These are phyloP conservation scores for Peniophora sp. DNA, from an alignment of 1,284 basidiomycete species.

Conservation along the genomic window DNA sequence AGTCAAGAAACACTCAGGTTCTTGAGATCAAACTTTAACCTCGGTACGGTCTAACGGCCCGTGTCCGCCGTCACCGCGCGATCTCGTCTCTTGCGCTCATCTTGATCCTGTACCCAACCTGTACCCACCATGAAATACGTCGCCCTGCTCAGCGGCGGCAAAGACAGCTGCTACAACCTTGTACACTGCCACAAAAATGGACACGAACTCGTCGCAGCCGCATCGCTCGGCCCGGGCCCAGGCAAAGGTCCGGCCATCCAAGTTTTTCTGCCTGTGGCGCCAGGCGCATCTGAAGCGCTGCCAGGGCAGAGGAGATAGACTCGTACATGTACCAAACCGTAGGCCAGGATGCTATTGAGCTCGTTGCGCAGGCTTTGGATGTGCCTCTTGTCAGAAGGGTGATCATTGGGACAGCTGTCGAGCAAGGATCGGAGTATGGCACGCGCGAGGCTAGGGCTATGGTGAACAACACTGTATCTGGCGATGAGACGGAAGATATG, in stretches of 20 bases:
- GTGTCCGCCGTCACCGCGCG: too few relatives aligned
- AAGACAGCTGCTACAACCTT: constrained; percentile 97
- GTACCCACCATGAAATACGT: constrained; percentile 77
- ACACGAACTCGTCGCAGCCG: constrained; percentile 85
- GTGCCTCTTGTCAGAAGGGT: constrained; percentile 81
- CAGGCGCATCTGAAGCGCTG: too few relatives aligned
- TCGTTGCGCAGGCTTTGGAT: constrained; percentile 79
- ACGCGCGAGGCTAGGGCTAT: constrained; percentile 33
- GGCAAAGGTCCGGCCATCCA: constrained; percentile 64
- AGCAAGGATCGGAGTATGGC: constrained; percentile 85
- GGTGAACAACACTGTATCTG: constrained; percentile 42
- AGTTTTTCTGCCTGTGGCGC: constrained; percentile 1
- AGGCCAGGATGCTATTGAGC: constrained; percentile 88
- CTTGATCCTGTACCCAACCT: neutral
- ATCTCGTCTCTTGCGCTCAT: neutral
- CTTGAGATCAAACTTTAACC: too few relatives aligned
- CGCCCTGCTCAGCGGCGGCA: constrained; percentile 93
- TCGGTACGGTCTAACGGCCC: too few relatives aligned
- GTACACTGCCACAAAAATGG: constrained; percentile 84
- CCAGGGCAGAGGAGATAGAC: constrained; percentile 84
- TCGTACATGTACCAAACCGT: constrained; percentile 99
- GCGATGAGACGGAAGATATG: constrained; percentile 97
- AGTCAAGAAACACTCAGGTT: too few relatives aligned
- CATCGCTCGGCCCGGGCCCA: constrained; percentile 76
- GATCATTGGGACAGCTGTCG: constrained; percentile 78